A percentile compares a stretch with the other conserved stretches of the same genome.
Evolutionary conservation across 805 yeast genomes (phyloP).

Genomic region (Lachancea nothofagi): DNA sequence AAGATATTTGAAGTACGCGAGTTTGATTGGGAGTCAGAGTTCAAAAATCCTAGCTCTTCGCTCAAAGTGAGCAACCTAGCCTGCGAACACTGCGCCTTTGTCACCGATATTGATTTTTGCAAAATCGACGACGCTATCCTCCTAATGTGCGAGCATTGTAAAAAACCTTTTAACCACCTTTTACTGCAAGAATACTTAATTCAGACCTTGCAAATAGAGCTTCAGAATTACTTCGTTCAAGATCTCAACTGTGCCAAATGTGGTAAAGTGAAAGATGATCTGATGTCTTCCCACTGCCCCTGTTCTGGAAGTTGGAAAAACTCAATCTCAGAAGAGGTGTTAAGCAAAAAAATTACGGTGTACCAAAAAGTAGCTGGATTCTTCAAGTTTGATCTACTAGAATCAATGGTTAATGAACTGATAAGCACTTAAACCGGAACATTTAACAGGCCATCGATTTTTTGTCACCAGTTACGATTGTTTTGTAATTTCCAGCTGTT

Average conservation of each 20-base stretch:
- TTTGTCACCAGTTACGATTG: neutral
- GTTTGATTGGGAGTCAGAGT: slow-evolving; percentile 69
- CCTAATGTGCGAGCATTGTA: slow-evolving; percentile 67
- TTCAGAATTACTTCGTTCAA: slow-evolving; percentile 66
- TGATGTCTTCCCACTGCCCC: slow-evolving; percentile 66
- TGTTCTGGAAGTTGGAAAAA: slow-evolving; percentile 87
- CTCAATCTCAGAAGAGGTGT: slow-evolving; percentile 41
- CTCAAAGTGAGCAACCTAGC: slow-evolving; percentile 60
- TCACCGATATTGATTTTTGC: slow-evolving; percentile 78
- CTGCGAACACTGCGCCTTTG: slow-evolving; percentile 74
- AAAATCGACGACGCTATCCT: slow-evolving; percentile 46
- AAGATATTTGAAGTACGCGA: slow-evolving; percentile 74
- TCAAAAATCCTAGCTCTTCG: slow-evolving; percentile 68
- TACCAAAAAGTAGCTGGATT: slow-evolving; percentile 55
- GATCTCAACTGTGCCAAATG: slow-evolving; percentile 82
- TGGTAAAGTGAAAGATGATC: slow-evolving; percentile 55
- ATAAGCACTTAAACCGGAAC: neutral
- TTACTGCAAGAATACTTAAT: slow-evolving; percentile 76
- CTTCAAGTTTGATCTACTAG: slow-evolving; percentile 56
- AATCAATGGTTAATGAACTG: slow-evolving; percentile 19
- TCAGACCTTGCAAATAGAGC: slow-evolving; percentile 48
- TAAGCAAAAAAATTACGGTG: slow-evolving; percentile 42
- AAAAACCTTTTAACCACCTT: slow-evolving; percentile 54
- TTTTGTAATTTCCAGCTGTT: neutral
- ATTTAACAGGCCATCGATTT: neutral